Conservation (phyloP, 768 basidiomycete species). For the Macrolepiota dolichaula region DNA sequence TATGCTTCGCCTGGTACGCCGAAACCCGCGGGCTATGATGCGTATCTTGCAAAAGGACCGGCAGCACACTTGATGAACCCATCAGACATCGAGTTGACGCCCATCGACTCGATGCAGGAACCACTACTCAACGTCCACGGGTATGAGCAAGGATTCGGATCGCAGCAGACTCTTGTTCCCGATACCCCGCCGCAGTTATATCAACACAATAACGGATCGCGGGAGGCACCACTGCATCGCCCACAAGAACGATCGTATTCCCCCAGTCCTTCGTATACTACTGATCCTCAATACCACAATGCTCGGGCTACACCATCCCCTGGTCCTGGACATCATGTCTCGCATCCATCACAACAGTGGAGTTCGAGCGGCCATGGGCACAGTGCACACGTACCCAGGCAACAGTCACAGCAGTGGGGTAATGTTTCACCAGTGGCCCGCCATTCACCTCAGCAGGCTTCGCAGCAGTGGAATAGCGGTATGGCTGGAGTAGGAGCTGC, state of each 20-base stretch:
- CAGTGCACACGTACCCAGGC: slow-evolving; percentile 10
- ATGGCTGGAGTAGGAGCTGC: background rate
- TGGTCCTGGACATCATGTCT: slow-evolving; percentile 11
- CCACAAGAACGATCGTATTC: slow-evolving; percentile 43
- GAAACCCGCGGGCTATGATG: slow-evolving; percentile 43
- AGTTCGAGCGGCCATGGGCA: slow-evolving; percentile 9
- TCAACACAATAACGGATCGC: slow-evolving; percentile 31
- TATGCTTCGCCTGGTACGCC: slow-evolving; percentile 29
- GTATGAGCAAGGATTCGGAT: slow-evolving; percentile 30
- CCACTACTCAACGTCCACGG: slow-evolving; percentile 49
- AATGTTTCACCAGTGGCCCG: slow-evolving; percentile 2
- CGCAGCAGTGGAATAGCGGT: background rate
- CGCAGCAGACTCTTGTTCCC: slow-evolving; percentile 37
- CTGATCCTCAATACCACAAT: slow-evolving; percentile 11
- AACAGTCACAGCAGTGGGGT: slow-evolving; percentile 13
- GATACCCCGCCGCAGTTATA: slow-evolving; percentile 42
- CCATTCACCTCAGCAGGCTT: slow-evolving; percentile 4
- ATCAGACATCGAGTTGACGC: slow-evolving; percentile 50
- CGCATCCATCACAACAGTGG: slow-evolving; percentile 11
- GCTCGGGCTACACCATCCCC: slow-evolving; percentile 11
- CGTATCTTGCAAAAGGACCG: slow-evolving; percentile 53
- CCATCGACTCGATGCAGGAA: slow-evolving; percentile 55
- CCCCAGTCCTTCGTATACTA: slow-evolving; percentile 29
- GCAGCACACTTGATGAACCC: slow-evolving; percentile 16
- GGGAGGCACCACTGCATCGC: slow-evolving; percentile 65